These are phyloP conservation scores for Linnemannia hyalina DNA, from an alignment of 192 early-diverging fungal genomes.

Conservation along the genomic window DNA sequence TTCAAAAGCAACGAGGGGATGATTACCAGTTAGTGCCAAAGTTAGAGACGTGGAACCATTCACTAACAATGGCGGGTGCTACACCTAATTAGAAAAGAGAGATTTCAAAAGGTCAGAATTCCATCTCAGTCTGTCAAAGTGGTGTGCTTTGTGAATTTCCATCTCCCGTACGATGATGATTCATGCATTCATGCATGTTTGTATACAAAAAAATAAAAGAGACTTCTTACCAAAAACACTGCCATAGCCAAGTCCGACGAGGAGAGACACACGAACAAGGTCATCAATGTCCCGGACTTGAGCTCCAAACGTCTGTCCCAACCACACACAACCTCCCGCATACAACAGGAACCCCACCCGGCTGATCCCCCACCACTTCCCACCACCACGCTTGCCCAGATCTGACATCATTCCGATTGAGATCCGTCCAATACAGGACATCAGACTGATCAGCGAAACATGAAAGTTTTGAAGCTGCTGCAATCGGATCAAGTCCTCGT, in stretches of 20 bases:
- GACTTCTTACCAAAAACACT: slow-evolving; percentile 50
- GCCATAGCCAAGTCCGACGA: slow-evolving; percentile 57
- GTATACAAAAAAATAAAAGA: background rate
- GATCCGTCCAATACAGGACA: slow-evolving; percentile 59
- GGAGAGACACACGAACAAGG: slow-evolving; percentile 24
- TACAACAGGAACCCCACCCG: slow-evolving; percentile 54
- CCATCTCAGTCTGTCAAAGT: background rate
- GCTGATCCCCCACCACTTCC: slow-evolving; percentile 40
- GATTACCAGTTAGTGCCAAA: slow-evolving; percentile 60
- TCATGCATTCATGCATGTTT: background rate
- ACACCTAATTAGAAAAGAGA: slow-evolving; percentile 20
- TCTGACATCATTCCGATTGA: slow-evolving; percentile 58
- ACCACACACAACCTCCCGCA: slow-evolving; percentile 45
- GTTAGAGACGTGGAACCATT: slow-evolving; percentile 54
- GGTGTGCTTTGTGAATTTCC: background rate
- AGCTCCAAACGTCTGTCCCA: slow-evolving; percentile 54
- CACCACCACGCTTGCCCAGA: slow-evolving; percentile 33
- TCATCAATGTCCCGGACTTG: slow-evolving; percentile 25
- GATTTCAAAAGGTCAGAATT: background rate
- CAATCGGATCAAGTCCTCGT: slow-evolving; percentile 27
- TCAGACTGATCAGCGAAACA: slow-evolving; percentile 59
- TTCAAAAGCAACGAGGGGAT: background rate
- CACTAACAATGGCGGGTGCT: slow-evolving; percentile 54
- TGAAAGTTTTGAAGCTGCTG: slow-evolving; percentile 56
- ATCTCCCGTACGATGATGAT: background rate